Percentiles rank a stretch among this genome's conserved stretches.
These are phyloP conservation scores for Blastobotrys americana DNA, from an alignment of 805 yeast genomes.

Conservation along the genomic window DNA sequence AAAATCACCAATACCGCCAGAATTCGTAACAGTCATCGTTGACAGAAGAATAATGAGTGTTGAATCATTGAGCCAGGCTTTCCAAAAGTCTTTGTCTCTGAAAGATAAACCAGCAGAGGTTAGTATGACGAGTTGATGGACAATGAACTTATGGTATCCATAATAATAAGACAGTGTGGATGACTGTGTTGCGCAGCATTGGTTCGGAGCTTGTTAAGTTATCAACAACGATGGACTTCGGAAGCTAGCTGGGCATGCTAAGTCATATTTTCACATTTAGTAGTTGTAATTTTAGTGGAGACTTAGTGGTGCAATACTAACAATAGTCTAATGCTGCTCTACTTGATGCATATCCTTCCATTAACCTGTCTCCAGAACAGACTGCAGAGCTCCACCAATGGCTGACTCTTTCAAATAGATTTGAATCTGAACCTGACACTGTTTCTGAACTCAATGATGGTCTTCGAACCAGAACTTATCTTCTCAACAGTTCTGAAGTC, in stretches of 20 bases:
- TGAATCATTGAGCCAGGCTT: constrained; percentile 23
- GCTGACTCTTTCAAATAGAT: constrained; percentile 59
- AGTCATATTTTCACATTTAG: too few species aligned
- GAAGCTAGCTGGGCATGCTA: neutral
- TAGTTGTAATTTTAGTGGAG: too few species aligned
- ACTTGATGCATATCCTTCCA: constrained; percentile 10
- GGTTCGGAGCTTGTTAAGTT: too few species aligned
- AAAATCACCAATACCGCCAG: too few species aligned
- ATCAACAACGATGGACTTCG: constrained; percentile 1
- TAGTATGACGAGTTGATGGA: neutral
- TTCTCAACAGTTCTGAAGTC: constrained; percentile 55
- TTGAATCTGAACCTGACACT: constrained; percentile 38
- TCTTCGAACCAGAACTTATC: constrained; percentile 62
- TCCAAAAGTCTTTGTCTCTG: constrained; percentile 24
- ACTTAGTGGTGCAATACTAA: neutral
- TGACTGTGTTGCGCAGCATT: too few species aligned
- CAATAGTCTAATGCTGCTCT: constrained; percentile 18
- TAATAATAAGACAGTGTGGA: too few species aligned
- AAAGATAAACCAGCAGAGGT: constrained; percentile 12
- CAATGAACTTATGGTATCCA: too few species aligned
- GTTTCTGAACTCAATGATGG: constrained; percentile 50
- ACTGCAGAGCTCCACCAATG: constrained; percentile 73
- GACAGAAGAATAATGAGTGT: constrained; percentile 16
- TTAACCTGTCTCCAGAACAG: constrained; percentile 38
- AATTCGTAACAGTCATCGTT: too few species aligned